Percentiles rank a stretch among this genome's conserved stretches.
phyloP scores from a whole-genome alignment of 441 rosid genomes.

The Euphorbia corollata region DNA sequence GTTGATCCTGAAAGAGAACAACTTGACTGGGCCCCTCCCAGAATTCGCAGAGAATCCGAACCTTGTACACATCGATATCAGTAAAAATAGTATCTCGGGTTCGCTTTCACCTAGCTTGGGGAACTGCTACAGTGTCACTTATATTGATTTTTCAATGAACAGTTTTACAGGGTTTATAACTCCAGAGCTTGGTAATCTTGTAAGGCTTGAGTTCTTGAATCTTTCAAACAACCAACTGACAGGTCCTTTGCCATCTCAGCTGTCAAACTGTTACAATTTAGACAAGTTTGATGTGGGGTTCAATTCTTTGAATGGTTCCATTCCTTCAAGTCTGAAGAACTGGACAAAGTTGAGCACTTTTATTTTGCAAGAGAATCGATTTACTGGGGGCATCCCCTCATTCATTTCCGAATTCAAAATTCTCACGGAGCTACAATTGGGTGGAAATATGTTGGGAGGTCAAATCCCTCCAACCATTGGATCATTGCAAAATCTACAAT shows the following conservation, averaged over 20 bases:
- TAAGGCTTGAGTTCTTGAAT: conserved; percentile 32
- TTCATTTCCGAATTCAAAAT: conserved; percentile 42
- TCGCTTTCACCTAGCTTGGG: conserved; percentile 54
- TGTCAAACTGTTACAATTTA: conserved; percentile 41
- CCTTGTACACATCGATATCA: conserved; percentile 43
- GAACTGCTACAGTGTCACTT: conserved; percentile 36
- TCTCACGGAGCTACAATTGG: conserved; percentile 51
- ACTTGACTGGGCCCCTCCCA: conserved; percentile 47
- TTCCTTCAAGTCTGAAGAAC: conserved; percentile 38
- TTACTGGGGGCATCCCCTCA: conserved; percentile 56
- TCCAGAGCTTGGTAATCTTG: conserved; percentile 46
- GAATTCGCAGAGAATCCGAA: conserved; percentile 35
- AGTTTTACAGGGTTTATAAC: conserved; percentile 54
- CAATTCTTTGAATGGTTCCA: conserved; percentile 52
- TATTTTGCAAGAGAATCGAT: conserved; percentile 47
- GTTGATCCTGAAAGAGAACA: conserved; percentile 45
- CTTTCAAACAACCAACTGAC: conserved; percentile 53
- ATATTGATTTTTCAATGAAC: conserved; percentile 53
- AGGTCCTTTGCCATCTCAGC: conserved; percentile 57
- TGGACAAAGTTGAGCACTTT: conserved; percentile 49
- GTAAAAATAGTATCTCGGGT: conserved; percentile 47
- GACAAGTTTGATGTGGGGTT: conserved; percentile 49
- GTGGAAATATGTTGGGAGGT: conserved; percentile 59
- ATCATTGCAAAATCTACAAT: conserved; percentile 35
- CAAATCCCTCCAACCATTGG: conserved; percentile 60